Evolutionary conservation across 345 rosid genomes (phyloP).

Genomic region (Litchi chinensis): DNA sequence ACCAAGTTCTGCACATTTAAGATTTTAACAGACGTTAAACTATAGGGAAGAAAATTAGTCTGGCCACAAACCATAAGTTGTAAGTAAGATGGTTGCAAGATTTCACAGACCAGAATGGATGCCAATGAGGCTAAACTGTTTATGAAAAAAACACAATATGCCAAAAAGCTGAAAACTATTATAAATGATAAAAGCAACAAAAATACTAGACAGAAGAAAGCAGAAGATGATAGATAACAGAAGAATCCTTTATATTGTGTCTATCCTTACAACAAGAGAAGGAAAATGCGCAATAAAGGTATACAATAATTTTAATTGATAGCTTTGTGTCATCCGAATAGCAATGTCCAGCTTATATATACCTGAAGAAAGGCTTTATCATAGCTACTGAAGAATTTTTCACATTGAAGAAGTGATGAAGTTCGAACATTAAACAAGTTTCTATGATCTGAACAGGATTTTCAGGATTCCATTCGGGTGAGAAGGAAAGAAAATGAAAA

Average conservation of each 20-base stretch:
- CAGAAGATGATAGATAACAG: not conserved
- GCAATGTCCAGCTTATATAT: too few species aligned
- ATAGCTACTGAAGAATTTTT: too few species aligned
- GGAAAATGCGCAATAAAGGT: too few species aligned
- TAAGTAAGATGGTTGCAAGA: not conserved
- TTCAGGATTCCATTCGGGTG: too few species aligned
- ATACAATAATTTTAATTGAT: too few species aligned
- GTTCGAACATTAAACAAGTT: too few species aligned
- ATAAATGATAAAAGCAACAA: not conserved
- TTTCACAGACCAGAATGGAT: not conserved
- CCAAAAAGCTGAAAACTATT: not conserved
- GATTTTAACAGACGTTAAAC: slow-evolving; percentile 3
- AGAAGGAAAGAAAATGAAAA: too few species aligned
- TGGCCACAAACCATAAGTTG: not conserved
- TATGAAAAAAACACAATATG: not conserved
- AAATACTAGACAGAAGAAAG: not conserved
- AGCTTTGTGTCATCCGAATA: too few species aligned
- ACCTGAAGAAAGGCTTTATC: too few species aligned
- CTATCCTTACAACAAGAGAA: too few species aligned
- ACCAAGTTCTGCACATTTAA: slow-evolving; percentile 71
- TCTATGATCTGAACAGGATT: too few species aligned
- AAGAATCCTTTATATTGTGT: not conserved
- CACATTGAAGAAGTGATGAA: too few species aligned
- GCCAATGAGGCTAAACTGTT: not conserved
- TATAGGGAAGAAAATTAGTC: not conserved